These are phyloP conservation scores for Pilobolus umbonatus DNA, from an alignment of 192 early-diverging fungal species.

Conservation along the genomic window DNA sequence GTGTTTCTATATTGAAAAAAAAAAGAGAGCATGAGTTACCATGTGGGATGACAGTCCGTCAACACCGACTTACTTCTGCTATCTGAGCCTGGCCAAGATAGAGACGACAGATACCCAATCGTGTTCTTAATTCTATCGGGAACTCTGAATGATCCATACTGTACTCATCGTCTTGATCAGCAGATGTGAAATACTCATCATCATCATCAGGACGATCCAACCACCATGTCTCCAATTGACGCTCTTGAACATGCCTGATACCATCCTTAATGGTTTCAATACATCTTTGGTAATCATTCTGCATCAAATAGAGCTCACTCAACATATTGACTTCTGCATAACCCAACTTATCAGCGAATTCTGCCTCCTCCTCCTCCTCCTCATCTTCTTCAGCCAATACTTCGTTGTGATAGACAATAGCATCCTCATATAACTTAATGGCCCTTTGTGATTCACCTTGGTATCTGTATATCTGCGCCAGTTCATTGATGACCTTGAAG, in stretches of 20 bases:
- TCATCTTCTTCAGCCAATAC: conserved; percentile 36
- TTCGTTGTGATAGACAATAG: conserved; percentile 39
- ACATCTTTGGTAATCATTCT: conserved; percentile 70
- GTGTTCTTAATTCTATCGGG: conserved; percentile 83
- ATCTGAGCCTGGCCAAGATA: conserved; percentile 61
- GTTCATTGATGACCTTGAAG: conserved; percentile 59
- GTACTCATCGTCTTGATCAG: conserved; percentile 11
- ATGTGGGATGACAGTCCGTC: too few relatives aligned
- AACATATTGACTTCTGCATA: conserved; percentile 86
- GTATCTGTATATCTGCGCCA: conserved; percentile 53
- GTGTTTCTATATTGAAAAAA: conserved; percentile 45
- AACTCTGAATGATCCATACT: conserved; percentile 38
- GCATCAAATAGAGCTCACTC: conserved; percentile 79
- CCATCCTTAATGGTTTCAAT: conserved; percentile 68
- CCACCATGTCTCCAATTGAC: conserved; percentile 64
- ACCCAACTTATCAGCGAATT: conserved; percentile 49
- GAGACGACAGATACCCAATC: conserved; percentile 78
- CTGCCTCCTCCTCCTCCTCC: conserved; percentile 38
- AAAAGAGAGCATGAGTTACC: too few relatives aligned
- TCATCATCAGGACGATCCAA: conserved; percentile 59
- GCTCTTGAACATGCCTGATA: conserved; percentile 61
- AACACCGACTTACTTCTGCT: conserved; percentile 49
- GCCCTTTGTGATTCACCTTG: conserved; percentile 56
- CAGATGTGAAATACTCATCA: conserved; percentile 24
- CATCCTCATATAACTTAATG: conserved; percentile 52